These are phyloP conservation scores for Colletotrichum sp. DNA, from an alignment of 2,329 filamentous ascomycete genomes.

Conservation along the genomic window DNA sequence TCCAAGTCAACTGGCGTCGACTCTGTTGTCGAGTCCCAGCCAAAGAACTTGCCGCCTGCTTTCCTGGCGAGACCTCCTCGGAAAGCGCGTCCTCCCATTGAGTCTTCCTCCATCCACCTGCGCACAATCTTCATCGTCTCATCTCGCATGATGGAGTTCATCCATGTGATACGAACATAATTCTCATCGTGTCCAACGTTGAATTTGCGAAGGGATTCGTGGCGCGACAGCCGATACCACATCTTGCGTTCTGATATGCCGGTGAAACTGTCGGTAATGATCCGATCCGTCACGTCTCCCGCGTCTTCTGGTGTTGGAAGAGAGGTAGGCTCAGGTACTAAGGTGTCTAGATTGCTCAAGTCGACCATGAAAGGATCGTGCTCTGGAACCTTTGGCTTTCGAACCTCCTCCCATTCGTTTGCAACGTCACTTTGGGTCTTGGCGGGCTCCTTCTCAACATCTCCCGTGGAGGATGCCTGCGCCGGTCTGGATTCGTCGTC, in stretches of 20 bases:
- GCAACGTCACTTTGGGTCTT: background rate
- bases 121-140: slow-evolving; percentile 64
- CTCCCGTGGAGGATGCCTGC: background rate
- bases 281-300: slow-evolving; percentile 46
- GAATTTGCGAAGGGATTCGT: slow-evolving; percentile 62
- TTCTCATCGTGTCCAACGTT: slow-evolving; percentile 62
- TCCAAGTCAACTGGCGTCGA: slow-evolving; percentile 56
- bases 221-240: slow-evolving; percentile 70
- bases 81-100: slow-evolving; percentile 55
- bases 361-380: slow-evolving; percentile 32
- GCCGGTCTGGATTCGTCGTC: background rate
- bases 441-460: too few species aligned
- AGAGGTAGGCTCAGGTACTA: slow-evolving; percentile 33
- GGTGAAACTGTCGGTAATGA: slow-evolving; percentile 58
- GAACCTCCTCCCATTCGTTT: background rate
- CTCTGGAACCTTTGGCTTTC: background rate
- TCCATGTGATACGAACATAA: slow-evolving; percentile 65
- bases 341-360: slow-evolving; percentile 34
- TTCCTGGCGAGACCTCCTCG: slow-evolving; percentile 40
- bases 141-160: slow-evolving; percentile 55
- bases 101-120: slow-evolving; percentile 71
- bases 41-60: slow-evolving; percentile 59
- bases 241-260: slow-evolving; percentile 63
- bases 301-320: slow-evolving; percentile 11
- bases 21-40: slow-evolving; percentile 58